Conservation (phyloP, 2,329 filamentous ascomycete genomes). For the Septoria petroselini region DNA sequence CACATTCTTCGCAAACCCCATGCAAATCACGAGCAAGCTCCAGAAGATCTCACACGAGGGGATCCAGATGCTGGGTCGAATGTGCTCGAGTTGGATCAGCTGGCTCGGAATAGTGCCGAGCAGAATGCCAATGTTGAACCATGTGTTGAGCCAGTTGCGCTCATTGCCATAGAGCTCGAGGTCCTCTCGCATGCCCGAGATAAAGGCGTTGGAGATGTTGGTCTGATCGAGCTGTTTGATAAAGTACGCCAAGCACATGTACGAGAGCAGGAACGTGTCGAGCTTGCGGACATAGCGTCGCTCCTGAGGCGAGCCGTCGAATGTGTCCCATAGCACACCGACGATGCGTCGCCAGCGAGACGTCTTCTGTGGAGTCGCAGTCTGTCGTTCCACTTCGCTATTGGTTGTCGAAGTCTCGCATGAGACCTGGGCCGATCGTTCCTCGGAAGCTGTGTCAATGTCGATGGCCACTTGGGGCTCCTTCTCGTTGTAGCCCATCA, state of each 20-base stretch:
- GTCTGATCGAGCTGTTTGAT: conserved; percentile 19
- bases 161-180: conserved; percentile 13
- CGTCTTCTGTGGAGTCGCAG: not conserved
- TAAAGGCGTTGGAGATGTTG: conserved; percentile 40
- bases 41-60: conserved; percentile 49
- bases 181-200: conserved; percentile 45
- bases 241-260: conserved; percentile 17
- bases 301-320: conserved; percentile 15
- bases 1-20: conserved; percentile 18
- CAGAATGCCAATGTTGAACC: conserved; percentile 20
- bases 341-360: conserved; percentile 16
- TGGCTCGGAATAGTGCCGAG: conserved; percentile 17
- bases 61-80: conserved; percentile 50
- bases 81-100: conserved; percentile 47
- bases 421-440: not conserved
- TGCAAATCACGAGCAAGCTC: conserved; percentile 37
- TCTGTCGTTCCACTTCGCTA: conserved; percentile 4
- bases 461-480: conserved; percentile 4
- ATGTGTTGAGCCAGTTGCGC: conserved; percentile 18
- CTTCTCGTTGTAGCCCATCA: conserved; percentile 7
- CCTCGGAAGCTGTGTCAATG: conserved; percentile 1
- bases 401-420: conserved; percentile 1
- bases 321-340: conserved; percentile 13
- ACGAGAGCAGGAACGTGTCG: conserved; percentile 13
- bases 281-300: conserved; percentile 16